Evolutionary conservation across 73 alveolate genomes (phyloP).

Genomic region (Paramecium sexaurelia): DNA sequence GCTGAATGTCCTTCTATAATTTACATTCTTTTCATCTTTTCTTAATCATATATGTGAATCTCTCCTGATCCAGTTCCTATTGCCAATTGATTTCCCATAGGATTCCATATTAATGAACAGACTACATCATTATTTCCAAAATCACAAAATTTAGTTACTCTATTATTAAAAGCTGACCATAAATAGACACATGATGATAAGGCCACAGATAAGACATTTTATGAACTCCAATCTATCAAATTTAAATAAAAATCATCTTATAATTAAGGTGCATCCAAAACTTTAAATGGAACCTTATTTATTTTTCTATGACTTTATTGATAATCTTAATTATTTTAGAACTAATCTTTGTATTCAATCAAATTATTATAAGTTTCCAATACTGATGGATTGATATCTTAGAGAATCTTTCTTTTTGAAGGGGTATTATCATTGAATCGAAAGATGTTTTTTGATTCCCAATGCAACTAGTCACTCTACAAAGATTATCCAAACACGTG

Average conservation of each 20-base stretch:
- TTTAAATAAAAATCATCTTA: constrained; percentile 98
- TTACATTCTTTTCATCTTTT: constrained; percentile 73
- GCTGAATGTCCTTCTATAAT: constrained; percentile 91
- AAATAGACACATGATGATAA: constrained; percentile 84
- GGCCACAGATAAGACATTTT: constrained; percentile 91
- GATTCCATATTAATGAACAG: constrained; percentile 69
- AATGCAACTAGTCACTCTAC: neutral
- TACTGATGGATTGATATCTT: neutral
- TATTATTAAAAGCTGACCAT: constrained; percentile 77
- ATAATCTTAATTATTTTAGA: neutral
- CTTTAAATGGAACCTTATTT: constrained; percentile 97
- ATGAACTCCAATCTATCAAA: constrained; percentile 95
- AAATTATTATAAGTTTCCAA: constrained; percentile 1
- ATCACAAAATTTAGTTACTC: constrained; percentile 74
- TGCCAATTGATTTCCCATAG: constrained; percentile 69
- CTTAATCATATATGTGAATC: constrained; percentile 87
- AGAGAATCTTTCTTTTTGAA: neutral
- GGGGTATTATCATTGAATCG: neutral
- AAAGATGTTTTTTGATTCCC: constrained; percentile 45
- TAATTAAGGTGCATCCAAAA: constrained; percentile 99
- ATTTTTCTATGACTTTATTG: constrained; percentile 78
- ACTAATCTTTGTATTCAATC: constrained; percentile 2
- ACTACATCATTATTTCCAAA: constrained; percentile 59
- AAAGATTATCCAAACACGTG: constrained; percentile 39
- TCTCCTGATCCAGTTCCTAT: constrained; percentile 71